phyloP scores from a whole-genome alignment of 208 protist genomes.

The Acanthamoeba culbertsoni region DNA sequence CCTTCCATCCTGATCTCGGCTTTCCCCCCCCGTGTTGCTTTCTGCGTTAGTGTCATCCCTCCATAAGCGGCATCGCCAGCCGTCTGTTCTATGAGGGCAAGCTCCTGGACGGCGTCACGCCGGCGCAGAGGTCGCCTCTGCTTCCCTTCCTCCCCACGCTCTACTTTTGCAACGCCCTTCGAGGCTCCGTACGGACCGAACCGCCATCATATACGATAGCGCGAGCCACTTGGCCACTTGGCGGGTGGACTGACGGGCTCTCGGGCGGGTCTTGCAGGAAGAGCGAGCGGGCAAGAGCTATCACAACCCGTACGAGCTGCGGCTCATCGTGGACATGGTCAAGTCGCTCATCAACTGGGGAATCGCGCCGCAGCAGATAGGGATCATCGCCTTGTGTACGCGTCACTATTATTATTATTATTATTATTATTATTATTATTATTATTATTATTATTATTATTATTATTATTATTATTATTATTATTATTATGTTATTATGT shows the following conservation, averaged over 20 bases:
- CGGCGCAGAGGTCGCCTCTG: slow-evolving; percentile 59
- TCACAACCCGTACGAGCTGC: slow-evolving; percentile 70
- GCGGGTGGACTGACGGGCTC: background rate
- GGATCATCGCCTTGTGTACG: slow-evolving; percentile 80
- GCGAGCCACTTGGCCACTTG: too few relatives aligned
- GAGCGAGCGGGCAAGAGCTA: slow-evolving; percentile 61
- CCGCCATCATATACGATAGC: too few relatives aligned
- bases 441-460: background rate
- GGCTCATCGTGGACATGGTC: slow-evolving; percentile 66
- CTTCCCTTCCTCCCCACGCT: slow-evolving; percentile 56
- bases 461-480: background rate
- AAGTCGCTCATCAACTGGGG: slow-evolving; percentile 59
- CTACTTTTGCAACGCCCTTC: slow-evolving; percentile 59
- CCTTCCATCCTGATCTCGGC: too few relatives aligned
- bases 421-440: too few relatives aligned
- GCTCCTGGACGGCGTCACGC: slow-evolving; percentile 72
- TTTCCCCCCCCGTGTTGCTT: too few relatives aligned
- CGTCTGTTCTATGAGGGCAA: slow-evolving; percentile 74
- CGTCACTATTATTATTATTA: background rate
- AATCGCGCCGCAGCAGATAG: slow-evolving; percentile 69
- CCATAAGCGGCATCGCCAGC: slow-evolving; percentile 77
- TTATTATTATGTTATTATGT: background rate
- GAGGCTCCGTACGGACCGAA: background rate
- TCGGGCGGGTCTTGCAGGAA: background rate
- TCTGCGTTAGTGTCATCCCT: slow-evolving; percentile 79